phyloP scores from a whole-genome alignment of 495 filamentous ascomycete species.

The Penicillium pulvis region DNA sequence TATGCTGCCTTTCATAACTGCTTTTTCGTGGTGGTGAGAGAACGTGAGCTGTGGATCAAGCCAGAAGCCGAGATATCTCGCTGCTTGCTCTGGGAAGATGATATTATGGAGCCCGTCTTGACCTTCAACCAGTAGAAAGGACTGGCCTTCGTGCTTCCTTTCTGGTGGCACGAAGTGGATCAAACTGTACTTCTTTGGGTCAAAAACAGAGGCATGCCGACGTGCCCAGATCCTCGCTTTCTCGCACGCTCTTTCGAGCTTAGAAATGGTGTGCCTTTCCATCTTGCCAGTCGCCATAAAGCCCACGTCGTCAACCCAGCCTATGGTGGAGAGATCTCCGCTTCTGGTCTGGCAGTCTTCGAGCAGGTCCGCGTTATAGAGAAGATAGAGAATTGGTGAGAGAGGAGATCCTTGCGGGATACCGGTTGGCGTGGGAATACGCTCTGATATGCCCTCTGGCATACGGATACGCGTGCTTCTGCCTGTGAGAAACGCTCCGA shows the following conservation, averaged over 20 bases:
- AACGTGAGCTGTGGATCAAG: slow-evolving; percentile 22
- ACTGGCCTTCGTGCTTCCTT: too few species aligned
- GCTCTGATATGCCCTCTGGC: slow-evolving; percentile 1
- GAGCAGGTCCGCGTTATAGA: slow-evolving; percentile 25
- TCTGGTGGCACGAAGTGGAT: slow-evolving; percentile 12
- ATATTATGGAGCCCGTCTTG: too few species aligned
- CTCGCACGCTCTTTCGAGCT: neutral
- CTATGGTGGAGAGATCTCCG: neutral
- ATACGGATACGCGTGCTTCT: too few species aligned
- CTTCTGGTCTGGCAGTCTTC: neutral
- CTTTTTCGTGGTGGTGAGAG: slow-evolving; percentile 7
- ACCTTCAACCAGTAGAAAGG: too few species aligned
- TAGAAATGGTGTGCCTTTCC: neutral
- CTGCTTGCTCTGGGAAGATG: too few species aligned
- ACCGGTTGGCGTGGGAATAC: slow-evolving; percentile 1
- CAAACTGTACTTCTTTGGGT: slow-evolving; percentile 14
- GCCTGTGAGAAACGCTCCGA: too few species aligned
- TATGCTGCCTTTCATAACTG: slow-evolving; percentile 12
- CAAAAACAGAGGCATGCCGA: slow-evolving; percentile 20
- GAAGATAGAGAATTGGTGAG: slow-evolving; percentile 27
- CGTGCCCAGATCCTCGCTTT: slow-evolving; percentile 12
- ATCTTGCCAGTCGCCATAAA: slow-evolving; percentile 5
- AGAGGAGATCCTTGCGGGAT: slow-evolving; percentile 27
- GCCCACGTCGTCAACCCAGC: slow-evolving; percentile 22
- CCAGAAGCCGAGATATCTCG: slow-evolving; percentile 20